Evolutionary conservation across 768 basidiomycete species (phyloP).

Genomic region (Psilocybe tampanensis): DNA sequence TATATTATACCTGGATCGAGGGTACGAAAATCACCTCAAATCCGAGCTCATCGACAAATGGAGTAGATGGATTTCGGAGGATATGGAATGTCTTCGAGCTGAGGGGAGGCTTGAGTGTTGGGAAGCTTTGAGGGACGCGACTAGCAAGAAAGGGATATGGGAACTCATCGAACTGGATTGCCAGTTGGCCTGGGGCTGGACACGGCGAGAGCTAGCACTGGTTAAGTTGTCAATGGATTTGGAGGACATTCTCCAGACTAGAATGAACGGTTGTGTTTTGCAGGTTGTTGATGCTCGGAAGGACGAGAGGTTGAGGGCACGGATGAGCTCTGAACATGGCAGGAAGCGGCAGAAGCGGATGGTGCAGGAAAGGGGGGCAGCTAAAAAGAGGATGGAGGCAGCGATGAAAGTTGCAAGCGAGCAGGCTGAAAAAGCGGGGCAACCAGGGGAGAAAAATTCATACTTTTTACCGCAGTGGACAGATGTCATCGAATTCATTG

Average conservation of each 20-base stretch:
- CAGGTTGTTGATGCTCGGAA: background rate
- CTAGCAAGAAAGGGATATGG: background rate
- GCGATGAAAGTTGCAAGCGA: background rate
- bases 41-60: background rate
- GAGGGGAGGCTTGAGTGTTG: background rate
- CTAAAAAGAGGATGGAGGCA: background rate
- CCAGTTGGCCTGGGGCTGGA: background rate
- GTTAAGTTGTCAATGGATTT: background rate
- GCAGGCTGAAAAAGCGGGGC: background rate
- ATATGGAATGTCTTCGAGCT: background rate
- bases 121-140: background rate
- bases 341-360: background rate
- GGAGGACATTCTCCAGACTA: background rate
- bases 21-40: background rate
- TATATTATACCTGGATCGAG: background rate
- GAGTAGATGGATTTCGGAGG: background rate
- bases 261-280: background rate
- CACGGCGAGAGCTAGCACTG: background rate
- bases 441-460: background rate
- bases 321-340: background rate
- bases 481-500: background rate
- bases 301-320: background rate
- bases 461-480: background rate
- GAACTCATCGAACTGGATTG: background rate
- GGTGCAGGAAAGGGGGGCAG: background rate